Evolutionary conservation across 2,329 filamentous ascomycete species (phyloP), one percentile per base, ranked within the genome.

Genomic region (Macrophomina tecta): DNA sequence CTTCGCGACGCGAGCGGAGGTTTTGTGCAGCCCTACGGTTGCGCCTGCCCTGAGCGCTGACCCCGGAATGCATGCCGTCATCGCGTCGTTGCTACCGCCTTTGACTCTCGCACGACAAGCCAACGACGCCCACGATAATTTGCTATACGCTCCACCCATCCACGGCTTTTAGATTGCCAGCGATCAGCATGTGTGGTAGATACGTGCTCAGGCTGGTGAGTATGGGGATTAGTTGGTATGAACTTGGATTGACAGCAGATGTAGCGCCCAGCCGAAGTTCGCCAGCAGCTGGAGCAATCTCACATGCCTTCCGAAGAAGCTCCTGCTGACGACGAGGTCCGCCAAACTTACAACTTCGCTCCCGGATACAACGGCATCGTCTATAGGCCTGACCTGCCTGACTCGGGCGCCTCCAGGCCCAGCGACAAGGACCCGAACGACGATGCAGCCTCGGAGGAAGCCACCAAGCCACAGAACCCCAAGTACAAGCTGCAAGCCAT

Each of bases 341-440:
- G 91, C 45, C 91, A 92, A 74, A 93, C 87, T 42, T 97, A 96
- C 81, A 98, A 98, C 77, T 96, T 99, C 75, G 93, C 94, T 0
- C 95, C 95, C 0, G 91, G 94, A 0, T 91, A 93, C 69, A 85
- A 91, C 73, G 94, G 95, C 40, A 83, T 95, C 30, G 91, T 98
- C 32, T 97, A 97, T 76, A 88, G 93, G 68, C 92, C 92, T 40
- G 88, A 93, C 62, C 85, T 86, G 5, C 84, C 88, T 12, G 88
- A 90, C 67, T 81, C 82, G 69, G 87, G 87, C n/a, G 83, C 85
- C 14, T 84, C 84, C 2, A 38, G 18, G 32, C 2, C 42, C 73
- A 16, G 60, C 69, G 68, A 70, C 4, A 65, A 64, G 69, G 68
- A 11, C 72, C 72, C 60, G 66, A 71, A 14, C 64, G 70, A 28